Evolutionary conservation across 345 rosid species (phyloP).

Genomic region (Populus alba): DNA sequence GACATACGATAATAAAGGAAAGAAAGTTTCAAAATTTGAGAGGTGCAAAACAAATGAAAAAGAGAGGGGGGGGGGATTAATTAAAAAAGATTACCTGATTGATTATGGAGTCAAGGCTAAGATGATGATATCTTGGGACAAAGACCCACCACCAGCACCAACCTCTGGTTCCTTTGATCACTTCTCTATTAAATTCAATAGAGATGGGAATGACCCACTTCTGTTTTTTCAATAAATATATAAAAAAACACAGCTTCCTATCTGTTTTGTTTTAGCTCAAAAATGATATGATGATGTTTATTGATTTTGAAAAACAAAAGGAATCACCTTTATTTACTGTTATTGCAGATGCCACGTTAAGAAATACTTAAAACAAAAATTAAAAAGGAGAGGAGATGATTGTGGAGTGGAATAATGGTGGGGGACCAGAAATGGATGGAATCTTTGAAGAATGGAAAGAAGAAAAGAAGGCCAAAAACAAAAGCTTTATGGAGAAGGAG

Average conservation of each 20-base stretch:
- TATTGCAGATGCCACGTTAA: neutral
- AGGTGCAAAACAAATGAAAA: neutral
- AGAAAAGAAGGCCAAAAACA: neutral
- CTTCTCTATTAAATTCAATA: constrained; percentile 20
- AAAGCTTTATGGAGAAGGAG: neutral
- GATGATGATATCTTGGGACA: constrained; percentile 30
- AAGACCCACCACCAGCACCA: constrained; percentile 35
- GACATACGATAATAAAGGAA: neutral
- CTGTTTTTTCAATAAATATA: neutral
- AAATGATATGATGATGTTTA: constrained; percentile 37
- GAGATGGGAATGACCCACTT: constrained; percentile 21
- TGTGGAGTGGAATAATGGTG: constrained; percentile 18
- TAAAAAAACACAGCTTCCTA: neutral
- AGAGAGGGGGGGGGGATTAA: constrained; percentile 9
- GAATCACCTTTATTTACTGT: neutral
- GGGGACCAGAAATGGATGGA: constrained; percentile 34
- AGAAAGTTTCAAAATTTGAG: constrained; percentile 1
- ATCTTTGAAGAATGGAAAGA: constrained; percentile 33
- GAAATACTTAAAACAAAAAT: neutral
- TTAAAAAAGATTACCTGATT: constrained; percentile 55
- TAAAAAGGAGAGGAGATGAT: constrained; percentile 16
- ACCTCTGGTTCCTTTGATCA: neutral
- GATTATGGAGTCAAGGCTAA: constrained; percentile 48
- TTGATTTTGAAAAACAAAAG: constrained; percentile 16
- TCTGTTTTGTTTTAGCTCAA: constrained; percentile 20